Base-by-base conservation (phyloP, 495 filamentous ascomycete genomes). In the Penicillium macrosclerotiorum region DNA sequence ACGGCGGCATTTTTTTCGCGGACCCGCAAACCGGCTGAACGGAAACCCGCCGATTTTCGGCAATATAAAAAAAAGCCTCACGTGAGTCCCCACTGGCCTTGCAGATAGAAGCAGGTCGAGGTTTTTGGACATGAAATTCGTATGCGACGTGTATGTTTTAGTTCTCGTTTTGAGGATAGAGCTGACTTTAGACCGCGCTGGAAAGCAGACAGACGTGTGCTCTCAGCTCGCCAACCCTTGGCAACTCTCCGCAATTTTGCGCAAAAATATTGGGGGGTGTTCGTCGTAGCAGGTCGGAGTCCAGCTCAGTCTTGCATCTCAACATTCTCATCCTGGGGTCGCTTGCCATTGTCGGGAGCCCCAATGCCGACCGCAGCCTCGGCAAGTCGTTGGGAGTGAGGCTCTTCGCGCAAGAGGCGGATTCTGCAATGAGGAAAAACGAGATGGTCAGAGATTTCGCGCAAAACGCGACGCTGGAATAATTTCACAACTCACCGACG, bases 331-430 rank as follows among this genome's bases (percentile, higher is more conserved):
- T 62, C 52, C 46, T 67, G 45, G 39, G 51, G 39, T 24, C 64
- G 56, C 42, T 61, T 54, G 45, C 80, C 82, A 63, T 86, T 88
- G 53, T 87, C 84, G 17, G 78, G 80, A 5, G 46, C 37, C 26
- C 72, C 62, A 26, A 90, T 65, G 27, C 90, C 88, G 5, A 86
- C 73, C 1, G 88, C 91, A 33, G 85, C 87, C 48, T 93, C 86
- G 19, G 91, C 89, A 54, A 90, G 81, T 58, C 88, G 85, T 55
- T 95, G 90, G 4, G 83, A 81, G 68, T 93, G 91, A 26, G 90
- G 86, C 53, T 88, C 86, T 58, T 92, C 89, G 32, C 77, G 75
- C 43, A 97, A 68, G 45, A 84, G 71, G 47, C 84, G 83, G 23
- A 94, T 59, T 69, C 91, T 94, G 47, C 39, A 34, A 54, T 6